Evolutionary conservation across 1,284 basidiomycete species (phyloP).

Genomic region (Puccinia hordei): DNA sequence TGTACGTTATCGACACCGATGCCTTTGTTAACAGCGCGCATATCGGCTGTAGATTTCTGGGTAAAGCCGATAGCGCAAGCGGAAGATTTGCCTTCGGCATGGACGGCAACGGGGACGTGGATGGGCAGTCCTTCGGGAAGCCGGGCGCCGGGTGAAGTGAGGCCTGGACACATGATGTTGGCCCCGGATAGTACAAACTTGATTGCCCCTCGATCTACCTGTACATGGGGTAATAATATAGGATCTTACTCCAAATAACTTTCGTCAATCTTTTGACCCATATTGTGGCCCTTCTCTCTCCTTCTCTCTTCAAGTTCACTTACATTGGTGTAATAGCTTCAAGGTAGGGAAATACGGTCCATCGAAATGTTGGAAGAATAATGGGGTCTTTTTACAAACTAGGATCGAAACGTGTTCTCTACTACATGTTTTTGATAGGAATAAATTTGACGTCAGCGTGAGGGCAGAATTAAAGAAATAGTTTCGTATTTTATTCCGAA

Average conservation of each 20-base stretch:
- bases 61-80: slow-evolving; percentile 84
- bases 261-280: neutral
- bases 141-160: slow-evolving; percentile 90
- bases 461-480: neutral
- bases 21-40: slow-evolving; percentile 83
- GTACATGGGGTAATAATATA: slow-evolving; percentile 80
- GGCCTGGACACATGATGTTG: slow-evolving; percentile 70
- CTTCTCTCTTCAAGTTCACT: slow-evolving; percentile 57
- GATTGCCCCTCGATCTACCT: slow-evolving; percentile 94
- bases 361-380: slow-evolving; percentile 97
- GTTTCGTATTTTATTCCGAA: neutral
- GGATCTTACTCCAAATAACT: slow-evolving; percentile 68
- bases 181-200: slow-evolving; percentile 83
- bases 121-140: slow-evolving; percentile 70
- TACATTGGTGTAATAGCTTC: slow-evolving; percentile 85
- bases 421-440: slow-evolving; percentile 48
- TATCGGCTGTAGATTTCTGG: slow-evolving; percentile 82
- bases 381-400: slow-evolving; percentile 77
- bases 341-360: slow-evolving; percentile 87
- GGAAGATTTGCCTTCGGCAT: slow-evolving; percentile 94
- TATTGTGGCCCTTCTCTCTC: too few relatives aligned
- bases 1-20: slow-evolving; percentile 84
- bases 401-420: slow-evolving; percentile 94
- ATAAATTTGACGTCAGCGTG: neutral
- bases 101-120: slow-evolving; percentile 77